Evolutionary conservation across 345 rosid genomes (phyloP).

Genomic region (Eucalyptus tenuipes): DNA sequence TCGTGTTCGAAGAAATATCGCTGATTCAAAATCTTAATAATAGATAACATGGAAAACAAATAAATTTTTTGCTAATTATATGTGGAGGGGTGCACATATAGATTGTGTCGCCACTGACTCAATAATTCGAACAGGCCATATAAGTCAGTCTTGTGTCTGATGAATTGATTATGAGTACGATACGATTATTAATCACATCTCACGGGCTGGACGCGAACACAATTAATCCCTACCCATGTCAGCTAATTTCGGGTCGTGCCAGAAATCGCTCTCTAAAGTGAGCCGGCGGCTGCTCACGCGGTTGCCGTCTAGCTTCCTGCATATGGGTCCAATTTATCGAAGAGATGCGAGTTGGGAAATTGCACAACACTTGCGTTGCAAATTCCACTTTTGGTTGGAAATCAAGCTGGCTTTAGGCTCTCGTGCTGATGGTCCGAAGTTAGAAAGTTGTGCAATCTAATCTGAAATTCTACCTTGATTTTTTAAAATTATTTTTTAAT

Average conservation of each 20-base stretch:
- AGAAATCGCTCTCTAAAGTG: not conserved
- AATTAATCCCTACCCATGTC: no score
- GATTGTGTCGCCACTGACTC: no score
- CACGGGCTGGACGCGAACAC: accelerated
- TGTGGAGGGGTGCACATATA: not conserved
- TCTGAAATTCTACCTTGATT: no score
- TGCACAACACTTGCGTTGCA: not conserved
- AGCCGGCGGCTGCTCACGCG: not conserved
- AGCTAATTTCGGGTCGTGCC: accelerated
- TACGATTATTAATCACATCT: not conserved
- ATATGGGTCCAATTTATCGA: not conserved
- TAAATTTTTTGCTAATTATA: no score
- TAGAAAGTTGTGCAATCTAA: no score
- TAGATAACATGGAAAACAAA: not conserved
- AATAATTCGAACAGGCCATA: accelerated
- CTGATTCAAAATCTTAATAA: not conserved
- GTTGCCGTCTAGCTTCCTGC: not conserved
- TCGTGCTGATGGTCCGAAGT: no score
- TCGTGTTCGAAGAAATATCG: accelerated
- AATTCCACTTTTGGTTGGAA: not conserved
- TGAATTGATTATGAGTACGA: not conserved
- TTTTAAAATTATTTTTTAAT: no score
- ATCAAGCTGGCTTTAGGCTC: not conserved
- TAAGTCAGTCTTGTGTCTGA: not conserved
- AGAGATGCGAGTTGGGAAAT: not conserved